Percentiles rank a stretch among this genome's conserved stretches.
phyloP scores from a whole-genome alignment of 805 yeast genomes.

The Kodamaea nitidulidarum region DNA sequence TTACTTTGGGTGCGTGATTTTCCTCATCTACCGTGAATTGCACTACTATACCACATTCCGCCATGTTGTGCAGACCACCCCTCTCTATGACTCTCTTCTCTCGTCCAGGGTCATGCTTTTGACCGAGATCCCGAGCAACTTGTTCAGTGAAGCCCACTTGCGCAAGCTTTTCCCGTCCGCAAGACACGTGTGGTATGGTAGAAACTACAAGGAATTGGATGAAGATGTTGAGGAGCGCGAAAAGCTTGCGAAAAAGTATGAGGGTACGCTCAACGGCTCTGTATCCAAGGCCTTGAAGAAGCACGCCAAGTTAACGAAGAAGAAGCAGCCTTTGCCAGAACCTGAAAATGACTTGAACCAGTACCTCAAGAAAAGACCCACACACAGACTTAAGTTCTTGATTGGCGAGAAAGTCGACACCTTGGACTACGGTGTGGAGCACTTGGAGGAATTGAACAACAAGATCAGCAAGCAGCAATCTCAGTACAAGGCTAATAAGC shows the following conservation, averaged over 20 bases:
- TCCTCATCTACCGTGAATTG: slow-evolving; percentile 69
- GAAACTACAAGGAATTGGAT: slow-evolving; percentile 54
- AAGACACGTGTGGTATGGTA: slow-evolving; percentile 56
- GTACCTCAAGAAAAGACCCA: slow-evolving; percentile 75
- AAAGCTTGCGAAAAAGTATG: slow-evolving; percentile 58
- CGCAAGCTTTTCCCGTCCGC: slow-evolving; percentile 62
- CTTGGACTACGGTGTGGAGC: slow-evolving; percentile 64
- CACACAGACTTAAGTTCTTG: slow-evolving; percentile 65
- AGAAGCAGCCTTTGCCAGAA: slow-evolving; percentile 50
- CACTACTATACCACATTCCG: slow-evolving; percentile 66
- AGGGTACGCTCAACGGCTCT: slow-evolving; percentile 59
- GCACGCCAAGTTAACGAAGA: slow-evolving; percentile 54
- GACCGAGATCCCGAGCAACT: slow-evolving; percentile 56
- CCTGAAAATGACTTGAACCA: slow-evolving; percentile 55
- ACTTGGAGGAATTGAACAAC: slow-evolving; percentile 63
- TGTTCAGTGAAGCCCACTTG: slow-evolving; percentile 47
- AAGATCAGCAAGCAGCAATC: slow-evolving; percentile 60
- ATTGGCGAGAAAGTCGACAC: slow-evolving; percentile 85
- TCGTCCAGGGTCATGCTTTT: slow-evolving; percentile 71
- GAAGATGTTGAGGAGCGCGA: slow-evolving; percentile 59
- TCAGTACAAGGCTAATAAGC: slow-evolving; percentile 46
- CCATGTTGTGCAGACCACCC: slow-evolving; percentile 71
- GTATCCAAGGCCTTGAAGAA: slow-evolving; percentile 56
- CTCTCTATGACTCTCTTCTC: slow-evolving; percentile 63
- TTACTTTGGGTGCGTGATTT: slow-evolving; percentile 62